These are phyloP conservation scores for Protostelium mycophagum DNA, from an alignment of 78 protist genomes.

Conservation along the genomic window DNA sequence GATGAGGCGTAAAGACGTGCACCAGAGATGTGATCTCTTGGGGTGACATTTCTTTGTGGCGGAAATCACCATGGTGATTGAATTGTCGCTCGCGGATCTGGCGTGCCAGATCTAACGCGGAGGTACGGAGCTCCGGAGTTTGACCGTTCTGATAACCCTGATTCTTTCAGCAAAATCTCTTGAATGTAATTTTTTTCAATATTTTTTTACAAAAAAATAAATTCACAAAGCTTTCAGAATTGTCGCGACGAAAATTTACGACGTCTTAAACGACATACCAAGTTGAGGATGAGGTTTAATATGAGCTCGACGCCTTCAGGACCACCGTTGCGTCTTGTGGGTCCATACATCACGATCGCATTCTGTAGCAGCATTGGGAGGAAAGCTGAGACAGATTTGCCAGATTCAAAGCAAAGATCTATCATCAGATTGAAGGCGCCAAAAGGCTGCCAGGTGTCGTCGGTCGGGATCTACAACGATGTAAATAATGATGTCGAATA, in stretches of 20 bases:
- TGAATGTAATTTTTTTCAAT: no score
- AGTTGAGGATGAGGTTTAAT: not conserved
- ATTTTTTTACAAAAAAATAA: no score
- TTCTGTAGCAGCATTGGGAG: not conserved
- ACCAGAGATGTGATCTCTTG: not conserved
- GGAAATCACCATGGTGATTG: not conserved
- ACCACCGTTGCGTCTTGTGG: not conserved
- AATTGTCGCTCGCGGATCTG: not conserved
- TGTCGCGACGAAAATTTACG: not conserved
- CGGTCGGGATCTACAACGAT: not conserved
- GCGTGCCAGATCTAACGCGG: not conserved
- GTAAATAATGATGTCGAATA: not conserved
- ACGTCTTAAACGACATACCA: not conserved
- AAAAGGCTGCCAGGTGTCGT: not conserved
- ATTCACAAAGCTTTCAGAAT: no score
- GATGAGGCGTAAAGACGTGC: not conserved
- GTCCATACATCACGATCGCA: not conserved
- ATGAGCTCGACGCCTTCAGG: not conserved
- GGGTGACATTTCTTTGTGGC: not conserved
- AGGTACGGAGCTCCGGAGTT: not conserved
- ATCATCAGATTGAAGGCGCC: not conserved
- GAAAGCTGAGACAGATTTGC: not conserved
- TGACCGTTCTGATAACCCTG: not conserved
- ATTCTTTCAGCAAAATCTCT: not conserved
- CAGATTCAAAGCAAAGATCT: not conserved